Conservation (phyloP, 2,329 filamentous ascomycete genomes). For the Diaporthe citrichinensis region DNA sequence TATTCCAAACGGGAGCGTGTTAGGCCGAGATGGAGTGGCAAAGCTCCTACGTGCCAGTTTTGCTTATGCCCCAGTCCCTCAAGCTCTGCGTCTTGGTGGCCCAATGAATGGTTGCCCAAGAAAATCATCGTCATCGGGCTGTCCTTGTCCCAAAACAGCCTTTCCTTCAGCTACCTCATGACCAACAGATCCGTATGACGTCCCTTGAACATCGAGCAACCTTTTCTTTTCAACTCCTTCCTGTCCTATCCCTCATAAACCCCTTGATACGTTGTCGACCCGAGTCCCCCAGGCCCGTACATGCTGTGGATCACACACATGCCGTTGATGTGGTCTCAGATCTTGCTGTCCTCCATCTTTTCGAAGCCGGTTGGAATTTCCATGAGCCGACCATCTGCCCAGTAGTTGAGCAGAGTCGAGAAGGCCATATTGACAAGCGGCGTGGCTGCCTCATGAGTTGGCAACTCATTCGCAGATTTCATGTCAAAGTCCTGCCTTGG, state of each 20-base stretch:
- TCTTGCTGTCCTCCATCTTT: conserved; percentile 11
- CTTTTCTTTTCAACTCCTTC: neutral
- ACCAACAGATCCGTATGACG: neutral
- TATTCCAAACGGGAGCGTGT: neutral
- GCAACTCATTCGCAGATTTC: conserved; percentile 55
- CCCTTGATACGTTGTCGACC: no score
- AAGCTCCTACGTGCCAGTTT: neutral
- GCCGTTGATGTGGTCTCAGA: neutral
- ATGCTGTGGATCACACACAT: neutral
- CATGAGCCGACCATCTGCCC: conserved; percentile 38
- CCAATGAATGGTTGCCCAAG: neutral
- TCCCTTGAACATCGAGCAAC: neutral
- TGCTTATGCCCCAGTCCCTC: neutral
- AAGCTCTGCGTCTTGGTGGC: neutral
- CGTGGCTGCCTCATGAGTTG: conserved; percentile 55
- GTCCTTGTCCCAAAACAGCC: conserved; percentile 22
- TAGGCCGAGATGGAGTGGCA: neutral
- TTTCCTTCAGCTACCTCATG: conserved; percentile 6
- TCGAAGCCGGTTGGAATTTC: conserved; percentile 18
- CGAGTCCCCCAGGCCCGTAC: neutral
- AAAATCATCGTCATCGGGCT: neutral
- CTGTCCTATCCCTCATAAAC: neutral
- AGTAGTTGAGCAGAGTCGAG: conserved; percentile 49
- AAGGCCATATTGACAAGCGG: conserved; percentile 61
- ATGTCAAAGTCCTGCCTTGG: conserved; percentile 44